Percentiles rank a stretch among this genome's conserved stretches.
phyloP scores from a whole-genome alignment of 2,329 filamentous ascomycete species.

The Atkinsonella texensis region DNA sequence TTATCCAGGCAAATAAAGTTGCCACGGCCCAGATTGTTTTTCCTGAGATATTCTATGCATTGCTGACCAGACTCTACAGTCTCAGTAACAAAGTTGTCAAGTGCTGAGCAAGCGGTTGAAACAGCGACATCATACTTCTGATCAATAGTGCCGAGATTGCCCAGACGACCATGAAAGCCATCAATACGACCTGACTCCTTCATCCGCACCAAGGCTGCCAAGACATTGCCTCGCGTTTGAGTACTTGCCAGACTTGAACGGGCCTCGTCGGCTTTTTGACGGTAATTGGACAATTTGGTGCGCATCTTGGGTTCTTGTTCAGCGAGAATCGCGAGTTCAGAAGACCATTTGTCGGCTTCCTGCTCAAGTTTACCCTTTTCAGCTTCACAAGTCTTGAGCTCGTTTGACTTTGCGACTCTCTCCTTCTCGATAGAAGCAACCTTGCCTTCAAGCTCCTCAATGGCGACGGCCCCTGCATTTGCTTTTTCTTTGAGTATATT shows the following conservation, averaged over 20 bases:
- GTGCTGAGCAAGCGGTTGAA: constrained; percentile 80
- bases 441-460: constrained; percentile 74
- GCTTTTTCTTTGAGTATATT: constrained; percentile 83
- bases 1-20: constrained; percentile 96
- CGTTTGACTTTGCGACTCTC: constrained; percentile 56
- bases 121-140: constrained; percentile 95
- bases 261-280: constrained; percentile 94
- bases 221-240: constrained; percentile 85
- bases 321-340: constrained; percentile 59
- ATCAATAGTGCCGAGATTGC: constrained; percentile 89
- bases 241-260: constrained; percentile 79
- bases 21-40: constrained; percentile 91
- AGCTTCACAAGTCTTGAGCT: constrained; percentile 64
- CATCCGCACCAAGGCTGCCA: constrained; percentile 84
- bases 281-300: constrained; percentile 72
- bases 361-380: constrained; percentile 63
- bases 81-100: constrained; percentile 96
- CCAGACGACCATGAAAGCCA: constrained; percentile 89
- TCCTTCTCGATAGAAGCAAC: constrained; percentile 60
- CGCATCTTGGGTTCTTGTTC: constrained; percentile 73
- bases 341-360: constrained; percentile 59
- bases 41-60: constrained; percentile 93
- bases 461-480: constrained; percentile 71
- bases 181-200: constrained; percentile 94
- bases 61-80: constrained; percentile 93